Evolutionary conservation across 2,329 filamentous ascomycete species (phyloP).

Genomic region (Venturia oleaginea): DNA sequence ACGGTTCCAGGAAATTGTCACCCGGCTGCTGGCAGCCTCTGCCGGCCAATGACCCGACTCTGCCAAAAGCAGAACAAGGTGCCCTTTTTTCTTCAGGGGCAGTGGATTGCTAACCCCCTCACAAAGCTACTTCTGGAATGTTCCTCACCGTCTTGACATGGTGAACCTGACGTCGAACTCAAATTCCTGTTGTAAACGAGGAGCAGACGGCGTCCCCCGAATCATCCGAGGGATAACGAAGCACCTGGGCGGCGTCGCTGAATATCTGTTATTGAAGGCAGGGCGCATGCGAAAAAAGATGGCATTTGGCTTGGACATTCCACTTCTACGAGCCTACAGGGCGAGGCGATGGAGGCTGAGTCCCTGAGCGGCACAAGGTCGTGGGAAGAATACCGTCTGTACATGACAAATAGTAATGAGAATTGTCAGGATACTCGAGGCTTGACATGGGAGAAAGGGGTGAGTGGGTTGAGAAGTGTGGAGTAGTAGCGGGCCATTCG

Average conservation of each 20-base stretch:
- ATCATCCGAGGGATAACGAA: neutral
- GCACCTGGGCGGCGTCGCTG: neutral
- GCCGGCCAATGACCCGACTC: neutral
- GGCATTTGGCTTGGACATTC: neutral
- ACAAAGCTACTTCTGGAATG: neutral
- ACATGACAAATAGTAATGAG: neutral
- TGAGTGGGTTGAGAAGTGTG: neutral
- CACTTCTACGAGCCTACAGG: neutral
- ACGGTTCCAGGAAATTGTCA: neutral
- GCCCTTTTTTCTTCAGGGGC: neutral
- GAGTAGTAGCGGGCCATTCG: neutral
- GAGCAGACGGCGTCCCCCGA: too few relatives aligned
- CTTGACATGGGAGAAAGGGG: neutral
- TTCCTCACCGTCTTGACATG: neutral
- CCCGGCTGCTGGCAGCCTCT: neutral
- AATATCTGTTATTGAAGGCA: neutral
- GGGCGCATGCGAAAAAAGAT: neutral
- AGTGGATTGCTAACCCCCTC: neutral
- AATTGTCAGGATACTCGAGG: neutral
- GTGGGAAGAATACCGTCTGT: neutral
- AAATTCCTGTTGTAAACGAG: neutral
- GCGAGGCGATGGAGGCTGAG: neutral
- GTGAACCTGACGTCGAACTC: neutral
- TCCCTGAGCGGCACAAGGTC: neutral
- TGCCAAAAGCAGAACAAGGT: neutral